phyloP scores from a whole-genome alignment of 768 basidiomycete species.

The Heimioporus sp. region DNA sequence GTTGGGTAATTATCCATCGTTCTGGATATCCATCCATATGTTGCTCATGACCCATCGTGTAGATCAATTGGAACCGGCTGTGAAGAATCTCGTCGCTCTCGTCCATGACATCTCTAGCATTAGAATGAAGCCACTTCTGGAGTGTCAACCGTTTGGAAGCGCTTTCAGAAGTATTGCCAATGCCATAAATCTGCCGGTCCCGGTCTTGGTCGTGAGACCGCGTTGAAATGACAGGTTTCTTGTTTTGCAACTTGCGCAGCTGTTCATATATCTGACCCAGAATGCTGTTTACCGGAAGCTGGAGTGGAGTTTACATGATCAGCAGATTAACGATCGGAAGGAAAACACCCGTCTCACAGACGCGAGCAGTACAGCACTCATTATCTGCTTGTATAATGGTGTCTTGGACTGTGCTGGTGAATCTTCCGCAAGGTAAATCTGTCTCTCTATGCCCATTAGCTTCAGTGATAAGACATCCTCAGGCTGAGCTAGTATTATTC shows the following conservation, averaged over 20 bases:
- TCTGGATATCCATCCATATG: not conserved
- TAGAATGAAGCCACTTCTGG: constrained; percentile 15
- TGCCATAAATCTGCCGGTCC: too few species aligned
- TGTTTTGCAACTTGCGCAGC: not conserved
- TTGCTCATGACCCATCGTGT: not conserved
- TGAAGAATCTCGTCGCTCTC: constrained; percentile 22
- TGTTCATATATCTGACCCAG: not conserved
- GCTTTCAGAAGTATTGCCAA: too few species aligned
- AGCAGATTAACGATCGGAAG: not conserved
- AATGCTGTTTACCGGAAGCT: not conserved
- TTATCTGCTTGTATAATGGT: not conserved
- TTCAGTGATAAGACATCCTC: not conserved
- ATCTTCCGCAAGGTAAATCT: constrained; percentile 9
- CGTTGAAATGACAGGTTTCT: too few species aligned
- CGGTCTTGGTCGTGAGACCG: too few species aligned
- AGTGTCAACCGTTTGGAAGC: constrained; percentile 9
- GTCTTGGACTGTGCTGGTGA: constrained; percentile 10
- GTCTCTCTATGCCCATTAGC: not conserved
- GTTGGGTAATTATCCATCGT: not conserved
- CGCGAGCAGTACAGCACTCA: not conserved
- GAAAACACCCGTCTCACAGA: not conserved
- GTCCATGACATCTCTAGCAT: constrained; percentile 15
- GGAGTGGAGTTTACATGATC: not conserved
- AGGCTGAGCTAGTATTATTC: not conserved
- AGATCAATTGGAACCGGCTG: not conserved